Conservation (phyloP, 2,329 filamentous ascomycete genomes). For the Chalara sp. region DNA sequence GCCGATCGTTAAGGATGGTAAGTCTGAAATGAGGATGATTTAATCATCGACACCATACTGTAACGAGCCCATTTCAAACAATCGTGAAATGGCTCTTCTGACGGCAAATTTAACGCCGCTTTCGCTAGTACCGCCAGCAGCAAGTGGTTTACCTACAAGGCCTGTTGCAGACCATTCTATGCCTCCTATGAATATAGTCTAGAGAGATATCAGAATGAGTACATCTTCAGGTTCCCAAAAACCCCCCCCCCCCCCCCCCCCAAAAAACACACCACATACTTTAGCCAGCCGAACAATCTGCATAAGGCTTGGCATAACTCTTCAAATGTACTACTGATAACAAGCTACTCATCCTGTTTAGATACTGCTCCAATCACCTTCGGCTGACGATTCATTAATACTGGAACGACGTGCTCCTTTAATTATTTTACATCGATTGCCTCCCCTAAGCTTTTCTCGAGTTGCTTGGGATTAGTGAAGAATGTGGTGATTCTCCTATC, state of each 20-base stretch:
- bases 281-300: too few species aligned
- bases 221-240: too few species aligned
- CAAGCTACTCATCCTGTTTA: not conserved
- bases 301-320: not conserved
- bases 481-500: not conserved
- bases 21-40: too few species aligned
- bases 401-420: not conserved
- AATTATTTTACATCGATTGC: not conserved
- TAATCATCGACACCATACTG: too few species aligned
- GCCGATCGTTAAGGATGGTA: too few species aligned
- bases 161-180: not conserved
- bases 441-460: not conserved
- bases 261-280: too few species aligned
- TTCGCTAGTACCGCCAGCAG: slow-evolving; percentile 5
- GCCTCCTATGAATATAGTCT: not conserved
- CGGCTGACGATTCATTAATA: not conserved
- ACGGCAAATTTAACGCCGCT: slow-evolving; percentile 11
- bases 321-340: not conserved
- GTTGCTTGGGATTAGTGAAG: not conserved
- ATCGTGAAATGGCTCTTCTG: slow-evolving; percentile 7
- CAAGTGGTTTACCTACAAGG: not conserved
- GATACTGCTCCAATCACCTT: not conserved
- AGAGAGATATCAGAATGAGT: too few species aligned
- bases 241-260: too few species aligned
- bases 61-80: slow-evolving; percentile 8